Base-by-base conservation (phyloP, 352 stramenopile genomes). In the Pythium pyrilobum region DNA sequence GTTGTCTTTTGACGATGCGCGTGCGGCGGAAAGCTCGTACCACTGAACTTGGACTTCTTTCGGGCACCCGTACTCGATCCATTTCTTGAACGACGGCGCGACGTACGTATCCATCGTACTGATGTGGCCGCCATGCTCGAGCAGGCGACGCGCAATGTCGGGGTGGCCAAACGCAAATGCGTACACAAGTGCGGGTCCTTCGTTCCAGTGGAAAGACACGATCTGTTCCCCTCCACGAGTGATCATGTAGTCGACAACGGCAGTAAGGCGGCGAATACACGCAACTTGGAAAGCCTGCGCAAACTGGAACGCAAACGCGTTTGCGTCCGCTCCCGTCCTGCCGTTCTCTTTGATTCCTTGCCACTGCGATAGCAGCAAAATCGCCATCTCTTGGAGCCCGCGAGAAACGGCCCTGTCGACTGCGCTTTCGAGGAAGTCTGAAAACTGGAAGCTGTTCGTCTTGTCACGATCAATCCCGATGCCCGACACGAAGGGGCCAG, bases 261-360 rank as follows among this genome's bases (percentile, higher is more conserved):
- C 52, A 0, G 48, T 42, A 42, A 85, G 62, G 33, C 52, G 38
- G 20, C 73, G 77, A 43, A 90, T 87, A 29, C 77, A 88, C 28
- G 77, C 77, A 7, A 82, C 41, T 42, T 88, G 80, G 32, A 88
- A 80, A 12, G 67, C 73, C 38, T 69, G 54, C 6, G 77, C 75
- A 43, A 88, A 90, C 51, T 88, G 80, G 33, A 88, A 87, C 2
- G 75, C 71, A 59, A 88, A 88, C 5, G 70, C 64, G 38, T 56
- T 71, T 0, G 68, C 49, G 38, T 76, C 71, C 12, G 39, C 61
- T 4, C 46, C 61, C 13, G 46, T 66, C 9, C 38, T 25, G 1
- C 48, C 61, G 46, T 71, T 75, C 53, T 77, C 71, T 38, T 74
- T 78, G 36, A 71, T 66, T 1, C 67, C 66, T 25, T 74, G 53